A percentile compares a stretch with the other conserved stretches of the same genome.
These are phyloP conservation scores for Globisporangium alternatum DNA, from an alignment of 352 stramenopile species.

Conservation along the genomic window DNA sequence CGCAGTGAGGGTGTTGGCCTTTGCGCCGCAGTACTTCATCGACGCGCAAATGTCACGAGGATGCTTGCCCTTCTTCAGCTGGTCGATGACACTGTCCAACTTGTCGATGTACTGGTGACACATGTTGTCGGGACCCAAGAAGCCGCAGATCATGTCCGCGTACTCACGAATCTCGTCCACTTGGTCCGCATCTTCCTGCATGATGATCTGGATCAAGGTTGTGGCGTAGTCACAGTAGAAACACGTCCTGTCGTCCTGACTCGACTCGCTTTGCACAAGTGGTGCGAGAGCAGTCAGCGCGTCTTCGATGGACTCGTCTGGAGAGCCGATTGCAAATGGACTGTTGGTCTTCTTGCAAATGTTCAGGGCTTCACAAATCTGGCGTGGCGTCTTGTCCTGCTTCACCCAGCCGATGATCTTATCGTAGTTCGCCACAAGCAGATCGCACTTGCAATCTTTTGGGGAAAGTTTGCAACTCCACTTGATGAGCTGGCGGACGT, in stretches of 20 bases:
- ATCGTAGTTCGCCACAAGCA: slow-evolving; percentile 18
- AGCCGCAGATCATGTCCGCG: slow-evolving; percentile 73
- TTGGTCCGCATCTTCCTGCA: slow-evolving; percentile 52
- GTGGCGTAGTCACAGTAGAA: slow-evolving; percentile 62
- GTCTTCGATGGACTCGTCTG: slow-evolving; percentile 16
- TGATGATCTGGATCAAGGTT: slow-evolving; percentile 51
- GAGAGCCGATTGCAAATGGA: neutral
- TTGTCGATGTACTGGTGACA: slow-evolving; percentile 71
- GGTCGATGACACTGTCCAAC: slow-evolving; percentile 63
- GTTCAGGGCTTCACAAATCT: slow-evolving; percentile 16
- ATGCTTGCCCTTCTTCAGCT: slow-evolving; percentile 58
- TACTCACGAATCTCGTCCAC: slow-evolving; percentile 57
- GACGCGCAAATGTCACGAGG: slow-evolving; percentile 55
- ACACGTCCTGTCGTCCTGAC: slow-evolving; percentile 32
- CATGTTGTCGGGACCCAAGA: slow-evolving; percentile 51
- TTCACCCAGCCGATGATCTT: slow-evolving; percentile 15
- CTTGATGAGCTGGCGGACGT: slow-evolving; percentile 4
- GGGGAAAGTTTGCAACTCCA: slow-evolving; percentile 16
- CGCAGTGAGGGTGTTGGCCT: slow-evolving; percentile 5
- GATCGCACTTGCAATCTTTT: slow-evolving; percentile 16
- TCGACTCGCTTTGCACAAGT: neutral
- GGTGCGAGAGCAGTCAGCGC: slow-evolving; percentile 8
- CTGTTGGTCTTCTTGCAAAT: slow-evolving; percentile 15
- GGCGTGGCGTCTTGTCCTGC: slow-evolving; percentile 6
- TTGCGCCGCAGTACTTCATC: slow-evolving; percentile 53